phyloP scores from a whole-genome alignment of 306 rosid species.

The Vigna trinervia region DNA sequence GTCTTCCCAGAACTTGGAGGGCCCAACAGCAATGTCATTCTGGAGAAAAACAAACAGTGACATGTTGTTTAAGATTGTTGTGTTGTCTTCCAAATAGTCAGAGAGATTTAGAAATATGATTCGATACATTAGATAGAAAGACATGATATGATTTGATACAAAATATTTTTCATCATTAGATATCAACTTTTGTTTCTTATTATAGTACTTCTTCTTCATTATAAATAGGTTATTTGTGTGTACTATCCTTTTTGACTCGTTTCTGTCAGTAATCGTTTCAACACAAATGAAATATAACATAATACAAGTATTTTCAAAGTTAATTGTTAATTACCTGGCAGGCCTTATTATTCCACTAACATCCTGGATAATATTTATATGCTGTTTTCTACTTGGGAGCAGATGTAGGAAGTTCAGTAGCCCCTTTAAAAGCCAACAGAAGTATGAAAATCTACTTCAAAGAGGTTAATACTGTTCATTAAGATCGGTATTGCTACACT shows the following conservation, averaged over 20 bases:
- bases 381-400: constrained; percentile 38
- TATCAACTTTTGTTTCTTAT: no score
- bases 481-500: background rate
- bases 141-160: no score
- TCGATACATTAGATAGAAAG: no score
- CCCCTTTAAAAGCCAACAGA: constrained; percentile 33
- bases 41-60: constrained; percentile 15
- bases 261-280: no score
- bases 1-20: constrained; percentile 93
- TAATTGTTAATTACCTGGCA: constrained; percentile 51
- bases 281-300: background rate
- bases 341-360: constrained; percentile 81
- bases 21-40: constrained; percentile 86
- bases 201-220: no score
- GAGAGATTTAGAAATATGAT: no score
- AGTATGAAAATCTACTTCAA: background rate
- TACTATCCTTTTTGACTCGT: no score
- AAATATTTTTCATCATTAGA: no score
- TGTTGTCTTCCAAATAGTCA: background rate
- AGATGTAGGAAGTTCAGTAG: constrained; percentile 35
- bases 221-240: no score
- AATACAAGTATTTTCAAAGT: background rate
- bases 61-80: background rate
- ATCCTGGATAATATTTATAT: constrained; percentile 59
- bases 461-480: background rate